Percentiles rank a stretch among this genome's conserved stretches.
phyloP scores from a whole-genome alignment of 2,329 filamentous ascomycete species.

The Colletotrichum sojae region DNA sequence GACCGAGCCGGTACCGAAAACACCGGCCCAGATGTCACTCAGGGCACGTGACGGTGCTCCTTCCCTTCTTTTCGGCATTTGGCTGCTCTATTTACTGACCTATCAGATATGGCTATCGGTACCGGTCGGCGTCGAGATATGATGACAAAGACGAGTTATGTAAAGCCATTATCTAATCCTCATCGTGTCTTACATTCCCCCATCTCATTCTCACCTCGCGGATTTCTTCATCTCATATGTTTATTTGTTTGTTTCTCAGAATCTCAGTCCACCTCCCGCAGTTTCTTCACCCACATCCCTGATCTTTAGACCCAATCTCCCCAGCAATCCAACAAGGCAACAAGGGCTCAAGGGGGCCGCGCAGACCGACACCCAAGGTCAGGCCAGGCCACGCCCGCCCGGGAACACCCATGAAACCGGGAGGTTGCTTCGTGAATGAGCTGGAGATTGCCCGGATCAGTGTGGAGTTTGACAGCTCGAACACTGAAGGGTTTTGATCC shows the following conservation, averaged over 20 bases:
- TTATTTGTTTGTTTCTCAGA: neutral
- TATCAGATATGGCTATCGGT: too few species aligned
- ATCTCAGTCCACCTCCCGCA: constrained; percentile 3
- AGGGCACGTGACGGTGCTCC: too few species aligned
- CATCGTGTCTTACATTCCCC: neutral
- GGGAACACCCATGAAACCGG: constrained; percentile 16
- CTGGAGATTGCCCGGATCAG: constrained; percentile 35
- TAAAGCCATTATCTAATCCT: neutral
- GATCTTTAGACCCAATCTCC: neutral
- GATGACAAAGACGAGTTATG: neutral
- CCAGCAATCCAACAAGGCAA: neutral
- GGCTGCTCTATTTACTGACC: neutral
- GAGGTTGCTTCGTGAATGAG: constrained; percentile 1
- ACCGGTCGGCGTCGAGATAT: neutral
- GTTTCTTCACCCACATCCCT: constrained; percentile 3
- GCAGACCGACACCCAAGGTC: neutral
- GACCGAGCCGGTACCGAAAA: constrained; percentile 28
- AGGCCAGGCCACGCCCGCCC: neutral
- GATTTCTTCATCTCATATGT: too few species aligned
- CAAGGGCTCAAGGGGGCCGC: neutral
- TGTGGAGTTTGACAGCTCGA: constrained; percentile 18
- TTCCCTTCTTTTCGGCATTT: neutral
- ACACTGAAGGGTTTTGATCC: too few species aligned
- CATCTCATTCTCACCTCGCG: neutral
- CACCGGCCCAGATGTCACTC: too few species aligned